A percentile compares a stretch with the other conserved stretches of the same genome.
Evolutionary conservation across 805 yeast genomes (phyloP).

Genomic region (Cyberlindnera bimundalis): DNA sequence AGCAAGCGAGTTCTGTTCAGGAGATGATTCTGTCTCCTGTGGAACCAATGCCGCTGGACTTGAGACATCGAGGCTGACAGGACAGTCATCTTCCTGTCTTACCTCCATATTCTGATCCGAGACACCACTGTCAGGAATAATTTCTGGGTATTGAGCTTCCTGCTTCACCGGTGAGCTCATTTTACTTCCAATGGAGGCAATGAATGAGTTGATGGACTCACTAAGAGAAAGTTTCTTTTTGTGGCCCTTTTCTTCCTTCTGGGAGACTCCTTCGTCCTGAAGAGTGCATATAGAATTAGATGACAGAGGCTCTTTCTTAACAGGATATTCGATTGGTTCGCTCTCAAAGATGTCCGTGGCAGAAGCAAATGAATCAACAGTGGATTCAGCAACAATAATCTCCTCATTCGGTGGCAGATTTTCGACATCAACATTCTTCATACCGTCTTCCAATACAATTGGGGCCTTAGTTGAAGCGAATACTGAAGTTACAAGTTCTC

Average conservation of each 20-base stretch:
- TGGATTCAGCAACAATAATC: conserved; percentile 17
- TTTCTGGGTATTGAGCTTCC: neutral
- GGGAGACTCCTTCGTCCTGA: conserved; percentile 2
- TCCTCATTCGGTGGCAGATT: conserved; percentile 11
- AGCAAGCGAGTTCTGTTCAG: neutral
- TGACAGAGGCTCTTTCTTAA: conserved; percentile 12
- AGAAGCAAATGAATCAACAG: conserved; percentile 23
- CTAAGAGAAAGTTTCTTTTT: conserved; percentile 22
- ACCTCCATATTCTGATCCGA: no score
- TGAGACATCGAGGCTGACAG: no score
- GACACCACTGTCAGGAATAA: conserved; percentile 1
- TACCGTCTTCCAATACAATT: conserved; percentile 17
- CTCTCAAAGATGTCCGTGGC: conserved; percentile 23
- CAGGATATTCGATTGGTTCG: conserved; percentile 7
- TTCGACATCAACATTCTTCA: conserved; percentile 14
- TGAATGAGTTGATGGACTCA: conserved; percentile 21
- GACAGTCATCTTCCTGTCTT: no score
- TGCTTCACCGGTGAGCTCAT: conserved; percentile 3
- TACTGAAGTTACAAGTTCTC: conserved; percentile 16
- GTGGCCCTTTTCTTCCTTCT: conserved; percentile 15
- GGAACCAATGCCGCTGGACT: no score
- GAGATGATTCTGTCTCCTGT: no score
- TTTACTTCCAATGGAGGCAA: conserved; percentile 15
- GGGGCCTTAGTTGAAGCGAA: conserved; percentile 15
- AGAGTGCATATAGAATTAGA: conserved; percentile 24